Evolutionary conservation across 805 yeast species (phyloP).

Genomic region (Kluyveromyces starmeri): DNA sequence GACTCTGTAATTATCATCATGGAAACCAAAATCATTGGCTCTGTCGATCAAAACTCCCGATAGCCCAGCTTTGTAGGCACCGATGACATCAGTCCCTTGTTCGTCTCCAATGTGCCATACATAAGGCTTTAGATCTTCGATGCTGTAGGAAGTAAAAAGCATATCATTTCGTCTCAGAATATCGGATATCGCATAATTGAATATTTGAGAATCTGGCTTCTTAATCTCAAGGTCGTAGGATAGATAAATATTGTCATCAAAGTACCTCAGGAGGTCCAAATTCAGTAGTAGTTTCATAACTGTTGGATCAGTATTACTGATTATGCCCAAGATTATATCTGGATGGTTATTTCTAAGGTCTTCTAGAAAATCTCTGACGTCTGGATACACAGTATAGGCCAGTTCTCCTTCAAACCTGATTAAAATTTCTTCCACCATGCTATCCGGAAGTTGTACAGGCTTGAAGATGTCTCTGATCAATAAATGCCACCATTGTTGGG

Average conservation of each 20-base stretch:
- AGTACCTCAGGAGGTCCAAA: constrained; percentile 36
- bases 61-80: constrained; percentile 50
- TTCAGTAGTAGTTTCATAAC: constrained; percentile 38
- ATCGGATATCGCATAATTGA: constrained; percentile 31
- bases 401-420: constrained; percentile 39
- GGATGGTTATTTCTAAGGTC: constrained; percentile 24
- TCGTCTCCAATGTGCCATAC: constrained; percentile 69
- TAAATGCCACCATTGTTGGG: constrained; percentile 50
- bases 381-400: constrained; percentile 48
- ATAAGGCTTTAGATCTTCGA: constrained; percentile 16
- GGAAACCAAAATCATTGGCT: constrained; percentile 22
- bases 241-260: constrained; percentile 36
- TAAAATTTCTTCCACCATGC: constrained; percentile 39
- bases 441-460: constrained; percentile 26
- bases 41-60: constrained; percentile 51
- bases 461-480: constrained; percentile 38
- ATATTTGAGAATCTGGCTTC: constrained; percentile 47
- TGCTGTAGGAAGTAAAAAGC: constrained; percentile 7
- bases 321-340: constrained; percentile 35
- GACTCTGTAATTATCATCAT: constrained; percentile 8
- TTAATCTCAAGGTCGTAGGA: constrained; percentile 48
- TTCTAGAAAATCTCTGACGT: constrained; percentile 40
- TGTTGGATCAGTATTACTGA: constrained; percentile 57
- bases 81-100: constrained; percentile 43
- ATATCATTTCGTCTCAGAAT: constrained; percentile 17